Conservation (phyloP, 2,329 filamentous ascomycete species). For the Colletotrichum incanum region DNA sequence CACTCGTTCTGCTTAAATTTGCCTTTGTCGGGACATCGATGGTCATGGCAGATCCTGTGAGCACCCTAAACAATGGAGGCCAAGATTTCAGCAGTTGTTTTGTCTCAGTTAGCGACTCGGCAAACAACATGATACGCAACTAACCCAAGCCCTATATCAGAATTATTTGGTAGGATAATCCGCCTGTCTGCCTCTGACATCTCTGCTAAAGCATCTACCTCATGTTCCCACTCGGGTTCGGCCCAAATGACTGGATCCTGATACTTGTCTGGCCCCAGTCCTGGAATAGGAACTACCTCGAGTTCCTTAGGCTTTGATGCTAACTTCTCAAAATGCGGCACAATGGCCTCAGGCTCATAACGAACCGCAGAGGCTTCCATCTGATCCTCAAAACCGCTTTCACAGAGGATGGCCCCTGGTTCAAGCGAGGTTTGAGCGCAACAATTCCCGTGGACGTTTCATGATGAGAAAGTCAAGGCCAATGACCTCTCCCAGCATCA, state of each 20-base stretch:
- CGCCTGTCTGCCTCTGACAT: constrained; percentile 2
- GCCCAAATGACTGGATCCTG: constrained; percentile 15
- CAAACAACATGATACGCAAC: not conserved
- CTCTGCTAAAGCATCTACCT: not conserved
- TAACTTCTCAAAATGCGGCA: constrained; percentile 7
- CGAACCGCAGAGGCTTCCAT: constrained; percentile 5
- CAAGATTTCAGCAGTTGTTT: not conserved
- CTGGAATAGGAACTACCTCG: constrained; percentile 20
- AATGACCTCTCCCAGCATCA: constrained; percentile 22
- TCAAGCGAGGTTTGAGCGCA: constrained; percentile 9
- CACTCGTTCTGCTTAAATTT: constrained; percentile 10
- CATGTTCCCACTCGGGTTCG: constrained; percentile 20
- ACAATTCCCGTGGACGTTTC: constrained; percentile 1
- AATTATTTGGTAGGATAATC: not conserved
- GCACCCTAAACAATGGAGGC: not conserved
- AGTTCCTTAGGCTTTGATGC: constrained; percentile 9
- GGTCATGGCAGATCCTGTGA: constrained; percentile 8
- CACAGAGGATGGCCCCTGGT: constrained; percentile 13
- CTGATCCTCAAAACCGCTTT: not conserved
- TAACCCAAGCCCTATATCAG: constrained; percentile 5
- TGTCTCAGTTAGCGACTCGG: not conserved
- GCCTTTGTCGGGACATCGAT: constrained; percentile 11
- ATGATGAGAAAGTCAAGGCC: not conserved
- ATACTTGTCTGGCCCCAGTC: constrained; percentile 12
- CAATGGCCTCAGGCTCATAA: constrained; percentile 5